Base-by-base conservation (phyloP, 2,329 filamentous ascomycete species). In the Beauveria bassiana region DNA sequence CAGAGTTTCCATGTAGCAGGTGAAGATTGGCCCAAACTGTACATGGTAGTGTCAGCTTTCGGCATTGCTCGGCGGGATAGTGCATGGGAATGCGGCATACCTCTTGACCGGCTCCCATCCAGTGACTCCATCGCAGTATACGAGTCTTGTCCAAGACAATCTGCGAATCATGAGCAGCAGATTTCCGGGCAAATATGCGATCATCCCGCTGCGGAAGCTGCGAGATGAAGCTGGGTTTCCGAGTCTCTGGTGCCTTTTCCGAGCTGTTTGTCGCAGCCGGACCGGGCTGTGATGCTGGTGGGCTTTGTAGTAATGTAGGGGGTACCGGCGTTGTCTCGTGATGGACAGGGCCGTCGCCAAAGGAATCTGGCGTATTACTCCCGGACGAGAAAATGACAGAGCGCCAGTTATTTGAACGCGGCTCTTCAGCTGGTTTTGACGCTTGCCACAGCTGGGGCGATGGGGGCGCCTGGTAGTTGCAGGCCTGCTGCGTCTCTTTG, bases 131-230 rank as follows among this genome's bases (percentile, higher is more conserved):
- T 58, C 70, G 66, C 8, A 73, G 55, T 4, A 71, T 65, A 28
- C 73, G 70, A 5, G 72, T 71, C 64, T 76, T 75, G 61, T 75
- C 72, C 34, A 74, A 51, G 20, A 65, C 64, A 26, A 73, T 67
- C 31, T 72, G 68, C 3, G 71, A 70, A 52, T 68, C 64, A 20
- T 70, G 66, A 5, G 66, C 49, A 8, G 66, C 53, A 20, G 20
- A 46, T 20, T 26, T 61, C 1, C 52, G 52, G 8, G 28, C 22
- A 20, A n/a, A 43, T 3, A 57, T 24, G 9, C 24, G 34, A 31
- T 40, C 45, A 43, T 61, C 28, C 8, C 49, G 31, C 18, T 40
- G 46, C 22, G 24, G 50, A 26, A 26, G 40, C 3, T 54, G 58
- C 0, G 46, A n/a, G 8, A 47, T 20, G 14, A 46, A 46, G 20